Conservation (phyloP, 805 yeast species). For the Lachancea fermentati region DNA sequence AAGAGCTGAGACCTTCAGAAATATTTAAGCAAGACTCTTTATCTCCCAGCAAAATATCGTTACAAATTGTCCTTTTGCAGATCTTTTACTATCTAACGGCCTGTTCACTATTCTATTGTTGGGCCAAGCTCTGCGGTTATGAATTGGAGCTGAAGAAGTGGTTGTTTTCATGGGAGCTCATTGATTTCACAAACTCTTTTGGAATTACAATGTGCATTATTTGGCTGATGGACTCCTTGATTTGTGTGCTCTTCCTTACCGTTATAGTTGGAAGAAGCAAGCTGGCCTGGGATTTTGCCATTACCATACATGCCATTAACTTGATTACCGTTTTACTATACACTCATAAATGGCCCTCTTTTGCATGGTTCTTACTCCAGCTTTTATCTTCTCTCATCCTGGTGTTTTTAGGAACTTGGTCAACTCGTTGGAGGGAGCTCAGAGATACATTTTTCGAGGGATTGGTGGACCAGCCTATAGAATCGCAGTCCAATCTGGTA, state of each 20-base stretch:
- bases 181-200: conserved; percentile 68
- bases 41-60: conserved; percentile 53
- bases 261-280: conserved; percentile 88
- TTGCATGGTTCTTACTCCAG: conserved; percentile 86
- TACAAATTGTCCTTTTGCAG: conserved; percentile 77
- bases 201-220: conserved; percentile 69
- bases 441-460: conserved; percentile 88
- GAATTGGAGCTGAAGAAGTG: conserved; percentile 54
- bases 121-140: conserved; percentile 66
- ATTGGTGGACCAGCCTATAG: conserved; percentile 48
- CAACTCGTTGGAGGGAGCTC: conserved; percentile 87
- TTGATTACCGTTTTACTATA: conserved; percentile 62
- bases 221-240: conserved; percentile 79
- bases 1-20: conserved; percentile 26
- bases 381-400: conserved; percentile 58
- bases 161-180: conserved; percentile 75
- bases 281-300: conserved; percentile 92
- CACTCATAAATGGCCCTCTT: conserved; percentile 62
- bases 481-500: conserved; percentile 16
- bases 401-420: conserved; percentile 81
- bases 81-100: conserved; percentile 75
- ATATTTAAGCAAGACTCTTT: conserved; percentile 38
- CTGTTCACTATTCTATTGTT: conserved; percentile 52
- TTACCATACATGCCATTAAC: conserved; percentile 85
- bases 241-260: conserved; percentile 80